Conservation (phyloP, 371 early-diverging fungal genomes). For the Thermomucor indicae-seudaticae region DNA sequence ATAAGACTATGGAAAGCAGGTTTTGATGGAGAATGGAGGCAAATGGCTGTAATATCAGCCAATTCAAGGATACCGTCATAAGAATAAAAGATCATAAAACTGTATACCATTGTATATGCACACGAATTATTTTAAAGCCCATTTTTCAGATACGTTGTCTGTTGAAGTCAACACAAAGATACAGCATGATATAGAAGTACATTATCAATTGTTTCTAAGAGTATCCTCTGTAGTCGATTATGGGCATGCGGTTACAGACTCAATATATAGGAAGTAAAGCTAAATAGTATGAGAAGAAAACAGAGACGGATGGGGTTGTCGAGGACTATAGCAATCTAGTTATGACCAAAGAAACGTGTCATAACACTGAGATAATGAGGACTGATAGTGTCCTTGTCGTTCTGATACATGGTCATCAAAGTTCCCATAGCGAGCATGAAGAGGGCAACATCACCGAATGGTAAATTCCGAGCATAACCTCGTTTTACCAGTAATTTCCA, state of each 20-base stretch:
- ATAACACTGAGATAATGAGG: slow-evolving; percentile 72
- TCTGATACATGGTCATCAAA: slow-evolving; percentile 82
- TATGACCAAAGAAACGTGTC: slow-evolving; percentile 83
- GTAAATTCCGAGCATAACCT: slow-evolving; percentile 38
- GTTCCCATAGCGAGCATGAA: slow-evolving; percentile 76
- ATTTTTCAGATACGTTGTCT: too few species aligned
- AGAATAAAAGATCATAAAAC: background rate
- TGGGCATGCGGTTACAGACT: too few species aligned
- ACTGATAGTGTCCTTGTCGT: slow-evolving; percentile 67
- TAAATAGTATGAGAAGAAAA: too few species aligned
- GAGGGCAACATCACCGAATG: slow-evolving; percentile 55
- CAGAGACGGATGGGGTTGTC: too few species aligned
- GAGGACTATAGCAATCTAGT: too few species aligned
- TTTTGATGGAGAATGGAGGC: slow-evolving; percentile 63
- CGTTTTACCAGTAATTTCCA: slow-evolving; percentile 59
- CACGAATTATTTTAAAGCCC: too few species aligned
- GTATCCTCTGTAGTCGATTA: too few species aligned
- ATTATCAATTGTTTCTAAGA: too few species aligned
- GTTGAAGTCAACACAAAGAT: too few species aligned
- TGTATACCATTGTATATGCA: too few species aligned
- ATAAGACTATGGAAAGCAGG: slow-evolving; percentile 83
- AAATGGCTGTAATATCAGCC: slow-evolving; percentile 59
- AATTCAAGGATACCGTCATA: slow-evolving; percentile 19
- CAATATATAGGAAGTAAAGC: too few species aligned
- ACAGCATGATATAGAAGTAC: too few species aligned